phyloP scores from a whole-genome alignment of 305 asterid genomes.

The Fraxinus nigra region DNA sequence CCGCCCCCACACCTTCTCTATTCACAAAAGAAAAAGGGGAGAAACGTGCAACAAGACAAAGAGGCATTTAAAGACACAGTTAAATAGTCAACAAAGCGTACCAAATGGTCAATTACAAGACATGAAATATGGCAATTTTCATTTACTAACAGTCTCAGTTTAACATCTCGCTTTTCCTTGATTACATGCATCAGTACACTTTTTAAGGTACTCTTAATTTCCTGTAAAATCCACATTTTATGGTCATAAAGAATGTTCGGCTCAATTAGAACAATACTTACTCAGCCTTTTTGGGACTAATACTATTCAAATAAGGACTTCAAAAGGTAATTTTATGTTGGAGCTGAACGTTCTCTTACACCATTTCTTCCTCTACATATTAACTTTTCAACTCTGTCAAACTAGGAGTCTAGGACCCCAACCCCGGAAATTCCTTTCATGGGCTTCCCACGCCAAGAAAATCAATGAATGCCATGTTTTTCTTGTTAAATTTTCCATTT shows the following conservation, averaged over 20 bases:
- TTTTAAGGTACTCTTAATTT: not conserved
- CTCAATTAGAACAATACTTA: not conserved
- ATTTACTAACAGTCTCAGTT: not conserved
- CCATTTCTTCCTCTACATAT: not conserved
- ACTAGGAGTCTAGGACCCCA: not conserved
- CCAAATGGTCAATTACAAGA: not conserved
- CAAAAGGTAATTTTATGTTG: not conserved
- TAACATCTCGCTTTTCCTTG: not conserved
- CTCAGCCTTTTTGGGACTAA: not conserved
- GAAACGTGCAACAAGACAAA: not conserved
- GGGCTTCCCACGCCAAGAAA: slow-evolving; percentile 41
- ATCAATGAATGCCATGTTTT: slow-evolving; percentile 30
- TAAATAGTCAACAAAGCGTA: not conserved
- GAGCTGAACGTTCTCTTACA: not conserved
- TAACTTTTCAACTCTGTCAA: not conserved
- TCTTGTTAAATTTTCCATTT: slow-evolving; percentile 9
- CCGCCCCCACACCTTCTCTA: not conserved
- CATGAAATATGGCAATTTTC: not conserved
- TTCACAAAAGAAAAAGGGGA: not conserved
- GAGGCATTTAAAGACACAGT: not conserved
- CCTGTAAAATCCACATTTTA: not conserved
- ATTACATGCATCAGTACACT: not conserved
- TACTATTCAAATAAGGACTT: not conserved
- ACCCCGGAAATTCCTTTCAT: slow-evolving; percentile 6
- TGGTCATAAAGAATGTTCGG: not conserved